A percentile compares a stretch with the other conserved stretches of the same genome.
phyloP scores from a whole-genome alignment of 176 grass and related monocot species.

The Paspalum notatum region DNA sequence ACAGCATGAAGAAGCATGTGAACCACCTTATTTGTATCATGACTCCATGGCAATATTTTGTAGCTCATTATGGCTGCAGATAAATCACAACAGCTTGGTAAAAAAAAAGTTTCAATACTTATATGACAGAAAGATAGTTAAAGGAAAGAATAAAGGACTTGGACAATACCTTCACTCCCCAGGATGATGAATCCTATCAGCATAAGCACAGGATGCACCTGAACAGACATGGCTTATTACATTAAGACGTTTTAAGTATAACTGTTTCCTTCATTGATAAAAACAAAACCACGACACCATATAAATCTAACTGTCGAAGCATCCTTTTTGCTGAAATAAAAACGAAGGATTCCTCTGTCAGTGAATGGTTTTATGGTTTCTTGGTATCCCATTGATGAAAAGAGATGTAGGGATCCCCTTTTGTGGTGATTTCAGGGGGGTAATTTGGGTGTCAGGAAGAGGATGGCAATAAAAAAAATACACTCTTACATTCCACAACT shows the following conservation, averaged over 20 bases:
- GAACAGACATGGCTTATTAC: background rate
- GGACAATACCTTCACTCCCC: constrained; percentile 70
- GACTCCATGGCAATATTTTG: constrained; percentile 69
- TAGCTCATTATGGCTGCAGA: constrained; percentile 85
- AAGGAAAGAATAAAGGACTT: background rate
- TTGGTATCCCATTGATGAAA: background rate
- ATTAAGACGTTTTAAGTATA: background rate
- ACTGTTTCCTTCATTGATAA: background rate
- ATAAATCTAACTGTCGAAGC: background rate
- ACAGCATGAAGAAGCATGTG: constrained; percentile 74
- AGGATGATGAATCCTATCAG: constrained; percentile 79
- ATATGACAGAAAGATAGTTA: background rate
- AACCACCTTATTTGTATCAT: constrained; percentile 68
- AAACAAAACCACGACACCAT: background rate
- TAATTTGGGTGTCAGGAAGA: background rate
- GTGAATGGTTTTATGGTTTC: background rate
- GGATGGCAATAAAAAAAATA: background rate
- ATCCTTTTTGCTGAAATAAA: background rate
- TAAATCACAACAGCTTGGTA: constrained; percentile 33
- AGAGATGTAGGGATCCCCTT: background rate
- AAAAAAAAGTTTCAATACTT: background rate
- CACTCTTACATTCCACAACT: background rate
- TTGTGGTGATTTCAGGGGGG: background rate
- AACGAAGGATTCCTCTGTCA: background rate
- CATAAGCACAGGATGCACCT: constrained; percentile 94